Evolutionary conservation across 2,329 filamentous ascomycete genomes (phyloP), one percentile per base, ranked within the genome.

Genomic region (Neospermospora avenae): DNA sequence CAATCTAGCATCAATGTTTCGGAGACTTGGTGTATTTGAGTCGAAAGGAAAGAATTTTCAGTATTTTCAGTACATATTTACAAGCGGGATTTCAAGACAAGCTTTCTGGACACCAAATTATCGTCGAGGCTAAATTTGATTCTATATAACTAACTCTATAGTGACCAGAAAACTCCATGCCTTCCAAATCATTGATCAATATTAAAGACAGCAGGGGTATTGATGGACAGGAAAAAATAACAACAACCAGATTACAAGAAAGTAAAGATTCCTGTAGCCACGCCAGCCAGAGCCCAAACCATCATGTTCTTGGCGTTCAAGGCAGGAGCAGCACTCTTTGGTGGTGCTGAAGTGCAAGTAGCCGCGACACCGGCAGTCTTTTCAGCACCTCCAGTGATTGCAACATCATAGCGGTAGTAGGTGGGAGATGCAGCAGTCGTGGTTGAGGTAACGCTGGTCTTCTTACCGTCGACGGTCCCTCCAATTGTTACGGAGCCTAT

Each of bases 351-450:
- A 10, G 28, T 31, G 41, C 57, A 58, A 22, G 57, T 46, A 7
- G n/a, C 57, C 3, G 57, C 49, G 7, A 51, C 57, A 28, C n/a
- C 24, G 13, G 57, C 57, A 13, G 51, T 59, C 57, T 59, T 59
- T 24, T 59, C 57, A 14, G 57, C 57, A 8, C 51, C 57, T 3
- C 42, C 57, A 5, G 57, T 59, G 31, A 59, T 59, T 6, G 51
- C 42, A 28, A 59, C 57, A 31, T 59, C 57, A 42, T 24, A 51
- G n/a, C 57, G 51, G 44, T 55, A 44, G 44, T 59, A 59, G n/a
- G 11, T 25, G 0, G 51, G 6, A 4, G 51, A 44, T 16, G 51
- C n/a, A 8, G 42, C 34, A 16, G 35, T 51, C 7, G 31, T 20
- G 3, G 7, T 14, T 1, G 22, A 13, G 14, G 25, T 55, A 8